These are phyloP conservation scores for Moesziomyces antarcticus DNA, from an alignment of 1,284 basidiomycete genomes.

Conservation along the genomic window DNA sequence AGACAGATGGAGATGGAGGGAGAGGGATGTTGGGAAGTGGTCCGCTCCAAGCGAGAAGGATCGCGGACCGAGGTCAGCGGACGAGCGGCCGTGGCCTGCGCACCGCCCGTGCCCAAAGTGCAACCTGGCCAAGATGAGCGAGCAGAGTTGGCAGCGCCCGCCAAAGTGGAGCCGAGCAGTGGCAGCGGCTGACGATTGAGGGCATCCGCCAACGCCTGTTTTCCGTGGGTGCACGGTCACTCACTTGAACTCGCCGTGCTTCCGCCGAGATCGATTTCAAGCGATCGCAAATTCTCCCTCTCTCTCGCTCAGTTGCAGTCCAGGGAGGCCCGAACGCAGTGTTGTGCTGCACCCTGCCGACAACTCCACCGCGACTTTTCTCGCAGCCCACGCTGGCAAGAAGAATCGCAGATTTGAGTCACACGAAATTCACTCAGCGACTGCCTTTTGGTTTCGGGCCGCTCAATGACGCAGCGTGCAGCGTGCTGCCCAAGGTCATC, in stretches of 20 bases:
- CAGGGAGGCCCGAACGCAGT: conserved; percentile 1
- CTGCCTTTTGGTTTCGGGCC: background rate
- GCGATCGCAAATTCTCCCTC: conserved; percentile 10
- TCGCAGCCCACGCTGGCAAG: background rate
- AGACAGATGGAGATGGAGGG: conserved; percentile 13
- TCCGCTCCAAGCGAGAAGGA: conserved; percentile 13
- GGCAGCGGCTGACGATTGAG: background rate
- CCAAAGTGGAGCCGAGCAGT: conserved; percentile 12
- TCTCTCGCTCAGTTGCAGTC: background rate
- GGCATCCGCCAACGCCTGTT: background rate
- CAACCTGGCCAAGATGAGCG: background rate
- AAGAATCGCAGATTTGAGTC: background rate
- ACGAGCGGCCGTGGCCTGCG: conserved; percentile 2
- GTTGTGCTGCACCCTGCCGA: conserved; percentile 10
- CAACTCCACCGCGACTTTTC: background rate
- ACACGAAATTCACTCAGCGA: background rate
- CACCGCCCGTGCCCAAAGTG: conserved; percentile 2
- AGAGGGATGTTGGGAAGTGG: conserved; percentile 3
- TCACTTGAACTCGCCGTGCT: conserved; percentile 6
- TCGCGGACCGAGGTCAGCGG: conserved; percentile 23
- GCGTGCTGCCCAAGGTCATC: background rate
- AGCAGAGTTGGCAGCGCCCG: background rate
- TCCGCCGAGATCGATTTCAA: conserved; percentile 28
- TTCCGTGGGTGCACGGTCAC: conserved; percentile 5
- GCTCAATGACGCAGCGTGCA: background rate